A percentile compares a stretch with the other conserved stretches of the same genome.
phyloP scores from a whole-genome alignment of 2,329 filamentous ascomycete genomes.

The Xylariales sp. region DNA sequence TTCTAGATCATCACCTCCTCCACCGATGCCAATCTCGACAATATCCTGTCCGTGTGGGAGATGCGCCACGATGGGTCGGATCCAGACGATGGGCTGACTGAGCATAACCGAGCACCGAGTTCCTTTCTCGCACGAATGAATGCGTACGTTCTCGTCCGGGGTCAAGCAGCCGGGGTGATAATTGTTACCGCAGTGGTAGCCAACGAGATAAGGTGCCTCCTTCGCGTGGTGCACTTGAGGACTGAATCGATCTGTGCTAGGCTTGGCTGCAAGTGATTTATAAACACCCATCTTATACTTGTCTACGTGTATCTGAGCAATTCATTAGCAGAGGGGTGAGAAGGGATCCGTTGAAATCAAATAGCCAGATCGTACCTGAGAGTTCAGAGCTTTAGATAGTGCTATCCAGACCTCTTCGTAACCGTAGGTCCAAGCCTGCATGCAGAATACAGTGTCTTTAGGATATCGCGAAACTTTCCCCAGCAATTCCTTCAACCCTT shows the following conservation, averaged over 20 bases:
- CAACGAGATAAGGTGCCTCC: constrained; percentile 65
- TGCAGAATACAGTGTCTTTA: constrained; percentile 71
- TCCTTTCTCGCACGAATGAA: constrained; percentile 85
- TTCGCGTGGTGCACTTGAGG: constrained; percentile 39
- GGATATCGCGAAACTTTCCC: constrained; percentile 66
- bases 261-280: constrained; percentile 49
- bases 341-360: background rate
- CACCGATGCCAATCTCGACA: constrained; percentile 71
- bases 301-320: constrained; percentile 80
- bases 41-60: constrained; percentile 57
- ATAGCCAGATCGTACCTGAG: constrained; percentile 40
- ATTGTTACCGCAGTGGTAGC: constrained; percentile 71
- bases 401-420: constrained; percentile 93
- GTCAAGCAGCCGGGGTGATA: constrained; percentile 70
- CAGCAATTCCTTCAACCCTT: constrained; percentile 72
- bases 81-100: constrained; percentile 59
- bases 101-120: constrained; percentile 50
- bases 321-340: constrained; percentile 10
- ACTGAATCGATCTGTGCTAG: constrained; percentile 32
- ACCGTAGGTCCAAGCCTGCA: constrained; percentile 87
- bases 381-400: constrained; percentile 64
- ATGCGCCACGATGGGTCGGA: constrained; percentile 72
- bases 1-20: constrained; percentile 71
- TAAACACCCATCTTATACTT: constrained; percentile 75
- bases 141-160: constrained; percentile 50